phyloP scores from a whole-genome alignment of 352 stramenopile species.

The Globisporangium acanthophoron region DNA sequence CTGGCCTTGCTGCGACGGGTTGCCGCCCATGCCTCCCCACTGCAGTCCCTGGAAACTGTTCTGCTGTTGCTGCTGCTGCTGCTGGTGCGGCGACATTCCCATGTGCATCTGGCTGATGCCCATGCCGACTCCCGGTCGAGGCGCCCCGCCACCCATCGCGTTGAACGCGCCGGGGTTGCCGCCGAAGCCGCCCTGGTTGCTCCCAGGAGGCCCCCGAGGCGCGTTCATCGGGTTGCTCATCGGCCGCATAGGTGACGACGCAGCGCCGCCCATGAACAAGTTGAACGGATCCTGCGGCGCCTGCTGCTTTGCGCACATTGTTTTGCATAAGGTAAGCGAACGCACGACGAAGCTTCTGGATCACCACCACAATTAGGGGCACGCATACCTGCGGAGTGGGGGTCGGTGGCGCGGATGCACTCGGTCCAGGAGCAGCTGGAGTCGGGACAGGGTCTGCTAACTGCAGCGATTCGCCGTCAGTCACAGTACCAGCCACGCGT shows the following conservation, averaged over 20 bases:
- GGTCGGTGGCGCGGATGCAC: slow-evolving; percentile 24
- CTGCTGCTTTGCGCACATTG: slow-evolving; percentile 6
- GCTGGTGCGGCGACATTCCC: slow-evolving; percentile 36
- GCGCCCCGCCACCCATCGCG: slow-evolving; percentile 25
- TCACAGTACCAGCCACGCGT: not conserved
- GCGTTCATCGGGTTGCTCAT: slow-evolving; percentile 27
- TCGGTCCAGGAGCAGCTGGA: slow-evolving; percentile 16
- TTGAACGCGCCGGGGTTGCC: slow-evolving; percentile 32
- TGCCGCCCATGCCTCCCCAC: slow-evolving; percentile 71
- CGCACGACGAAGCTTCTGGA: not conserved
- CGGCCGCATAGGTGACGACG: slow-evolving; percentile 21
- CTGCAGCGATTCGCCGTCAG: slow-evolving; percentile 15
- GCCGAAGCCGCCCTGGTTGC: slow-evolving; percentile 16
- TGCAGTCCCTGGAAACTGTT: slow-evolving; percentile 84
- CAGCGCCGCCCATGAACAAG: slow-evolving; percentile 39
- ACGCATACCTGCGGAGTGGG: slow-evolving; percentile 27
- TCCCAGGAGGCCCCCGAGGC: slow-evolving; percentile 18
- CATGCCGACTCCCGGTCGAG: slow-evolving; percentile 49
- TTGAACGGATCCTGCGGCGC: slow-evolving; percentile 63
- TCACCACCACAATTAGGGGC: not conserved
- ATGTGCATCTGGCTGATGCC: slow-evolving; percentile 86
- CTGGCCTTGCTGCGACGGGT: slow-evolving; percentile 29
- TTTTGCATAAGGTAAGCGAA: not conserved
- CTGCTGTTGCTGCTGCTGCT: slow-evolving; percentile 39
- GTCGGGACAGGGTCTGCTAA: slow-evolving; percentile 58